Base-by-base conservation (phyloP, 768 basidiomycete species). In the Lactarius hengduanensis region DNA sequence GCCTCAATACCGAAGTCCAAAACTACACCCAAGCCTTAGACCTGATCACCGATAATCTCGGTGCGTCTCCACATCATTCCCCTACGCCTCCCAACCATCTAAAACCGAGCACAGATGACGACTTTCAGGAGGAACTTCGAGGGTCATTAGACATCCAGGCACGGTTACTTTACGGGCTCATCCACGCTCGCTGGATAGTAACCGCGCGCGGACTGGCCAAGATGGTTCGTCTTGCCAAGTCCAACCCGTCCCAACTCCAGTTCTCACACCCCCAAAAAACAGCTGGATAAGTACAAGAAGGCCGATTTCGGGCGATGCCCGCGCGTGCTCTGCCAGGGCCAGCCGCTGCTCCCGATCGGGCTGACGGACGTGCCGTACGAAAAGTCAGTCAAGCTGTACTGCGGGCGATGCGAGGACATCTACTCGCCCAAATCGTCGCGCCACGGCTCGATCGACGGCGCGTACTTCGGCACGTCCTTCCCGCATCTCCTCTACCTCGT, bases 301-400 rank as follows among this genome's bases (percentile, higher is more conserved):
- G 95, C 93, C 62, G 97, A 99, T 76, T 99, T 99, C 72, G 96
- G 97, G 32, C 91, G 97, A 57, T 99, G 97, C 78, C 97, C 97
- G 4, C 92, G 97, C 69, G 97, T 98, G 30, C 85, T 96, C 71
- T 98, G 97, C 81, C 91, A 94, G 74, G 84, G 86, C 6, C 97
- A 98, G 75, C 90, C 95, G 18, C 91, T 99, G 69, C 91, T 98
- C 38, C 97, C 97, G 18, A 93, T 98, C 69, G 97, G 97, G 20
- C 87, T 98, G 34, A 95, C 92, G 67, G 97, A 99, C 77, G 83
- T 94, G n/a, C 92, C 97, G 0, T 98, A 97, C 77, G 93, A 97
- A 76, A 99, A 98, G 79, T 95, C 94, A 36, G 96, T 98, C 75
- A 99, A 99, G 76, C 90, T 99, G 59, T 98, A 95, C 79, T 99